These are phyloP conservation scores for Botrytis elliptica DNA, from an alignment of 2,329 filamentous ascomycete genomes.

Conservation along the genomic window DNA sequence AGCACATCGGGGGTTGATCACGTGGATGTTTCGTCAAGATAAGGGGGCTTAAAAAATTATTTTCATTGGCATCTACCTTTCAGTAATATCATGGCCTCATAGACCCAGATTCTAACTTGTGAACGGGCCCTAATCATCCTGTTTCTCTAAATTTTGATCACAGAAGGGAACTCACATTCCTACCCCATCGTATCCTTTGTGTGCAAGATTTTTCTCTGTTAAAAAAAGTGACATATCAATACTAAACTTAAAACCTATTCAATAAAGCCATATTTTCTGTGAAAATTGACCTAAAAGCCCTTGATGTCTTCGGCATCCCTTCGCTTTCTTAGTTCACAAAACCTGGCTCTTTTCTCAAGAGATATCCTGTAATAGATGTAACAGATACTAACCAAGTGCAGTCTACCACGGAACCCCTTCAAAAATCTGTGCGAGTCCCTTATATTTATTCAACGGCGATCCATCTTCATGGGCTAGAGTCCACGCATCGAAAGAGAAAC, in stretches of 20 bases:
- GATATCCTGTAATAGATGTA: not conserved
- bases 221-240: not conserved
- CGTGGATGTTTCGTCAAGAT: not conserved
- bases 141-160: not conserved
- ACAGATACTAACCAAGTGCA: not conserved
- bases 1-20: not conserved
- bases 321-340: not conserved
- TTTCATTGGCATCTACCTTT: not conserved
- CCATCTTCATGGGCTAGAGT: not conserved
- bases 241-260: not conserved
- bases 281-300: not conserved
- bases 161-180: not conserved
- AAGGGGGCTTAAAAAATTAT: not conserved
- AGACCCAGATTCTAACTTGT: not conserved
- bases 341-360: not conserved
- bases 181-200: not conserved
- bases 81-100: not conserved
- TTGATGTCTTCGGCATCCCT: accelerated
- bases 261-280: not conserved
- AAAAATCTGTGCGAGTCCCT: not conserved
- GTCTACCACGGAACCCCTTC: not conserved
- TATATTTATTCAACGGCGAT: not conserved
- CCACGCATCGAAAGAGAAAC: not conserved
- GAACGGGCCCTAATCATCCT: not conserved
- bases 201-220: not conserved